A percentile compares a stretch with the other conserved stretches of the same genome.
Conservation (phyloP, 352 stramenopile genomes). For the Peronospora belbahrii region DNA sequence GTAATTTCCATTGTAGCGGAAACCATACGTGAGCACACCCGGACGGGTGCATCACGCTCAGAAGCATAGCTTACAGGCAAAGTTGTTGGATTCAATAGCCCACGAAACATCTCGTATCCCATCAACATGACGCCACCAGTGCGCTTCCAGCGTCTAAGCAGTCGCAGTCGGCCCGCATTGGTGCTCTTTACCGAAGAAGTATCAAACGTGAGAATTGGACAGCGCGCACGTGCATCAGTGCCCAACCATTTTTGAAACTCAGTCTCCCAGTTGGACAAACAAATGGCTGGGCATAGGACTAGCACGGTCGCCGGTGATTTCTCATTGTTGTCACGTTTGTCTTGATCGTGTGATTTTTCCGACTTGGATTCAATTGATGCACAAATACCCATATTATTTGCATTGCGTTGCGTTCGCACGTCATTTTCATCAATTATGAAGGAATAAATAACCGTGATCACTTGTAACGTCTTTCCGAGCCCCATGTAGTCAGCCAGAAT, state of each 20-base stretch:
- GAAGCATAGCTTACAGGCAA: constrained; percentile 13
- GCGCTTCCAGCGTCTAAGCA: constrained; percentile 68
- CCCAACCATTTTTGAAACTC: constrained; percentile 97
- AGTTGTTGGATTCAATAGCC: constrained; percentile 65
- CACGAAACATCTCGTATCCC: constrained; percentile 88
- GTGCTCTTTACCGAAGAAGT: constrained; percentile 48
- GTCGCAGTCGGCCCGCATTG: constrained; percentile 34
- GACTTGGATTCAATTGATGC: background rate
- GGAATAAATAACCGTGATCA: constrained; percentile 80
- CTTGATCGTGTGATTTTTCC: background rate
- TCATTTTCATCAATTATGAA: constrained; percentile 55
- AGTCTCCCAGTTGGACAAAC: constrained; percentile 95
- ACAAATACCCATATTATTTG: background rate
- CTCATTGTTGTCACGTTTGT: constrained; percentile 1
- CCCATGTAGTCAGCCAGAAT: constrained; percentile 89
- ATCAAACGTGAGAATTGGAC: constrained; percentile 58
- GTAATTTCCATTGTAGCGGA: constrained; percentile 66
- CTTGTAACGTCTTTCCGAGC: constrained; percentile 84
- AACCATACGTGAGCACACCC: constrained; percentile 55
- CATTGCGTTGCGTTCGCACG: constrained; percentile 1
- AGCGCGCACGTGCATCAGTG: constrained; percentile 39
- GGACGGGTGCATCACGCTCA: constrained; percentile 40
- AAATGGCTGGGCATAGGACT: constrained; percentile 93
- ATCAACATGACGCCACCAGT: constrained; percentile 76
- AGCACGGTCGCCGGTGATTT: constrained; percentile 49